Base-by-base conservation (phyloP, 495 filamentous ascomycete genomes). In the Hypoxylon fuscum region DNA sequence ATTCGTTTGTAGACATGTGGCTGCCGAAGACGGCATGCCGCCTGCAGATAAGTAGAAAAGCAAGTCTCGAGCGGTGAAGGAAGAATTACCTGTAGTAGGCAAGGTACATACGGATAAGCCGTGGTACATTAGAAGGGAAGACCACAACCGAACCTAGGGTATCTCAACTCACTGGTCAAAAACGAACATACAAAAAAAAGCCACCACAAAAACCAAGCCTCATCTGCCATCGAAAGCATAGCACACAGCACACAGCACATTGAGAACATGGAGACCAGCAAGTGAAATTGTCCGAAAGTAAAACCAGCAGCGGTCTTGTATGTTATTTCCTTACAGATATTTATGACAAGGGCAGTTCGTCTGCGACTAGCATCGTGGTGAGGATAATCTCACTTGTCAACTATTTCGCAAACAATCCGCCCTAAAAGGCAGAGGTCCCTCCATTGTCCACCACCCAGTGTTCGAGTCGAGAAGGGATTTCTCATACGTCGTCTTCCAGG, bases 401-500 rank as follows among this genome's bases (percentile, higher is more conserved):
- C 35, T 27, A 47, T 62, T 42, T 40, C 56, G 51, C 57, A 53
- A 45, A 57, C 46, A 47, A 1, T 32, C 40, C 57, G 43, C 43
- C 45, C 47, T 43, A 37, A 23, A 5, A 57, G 58, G 48, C 50
- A 27, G 9, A 52, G 32, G 5, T 12, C 21, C 43, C 29, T 5
- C 18, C 20, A n/a, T 15, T 29, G 12, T 41, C 31, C 40, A 58
- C 14, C 31, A 15, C 23, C n/a, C 15, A n/a, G n/a, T n/a, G n/a
- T n/a, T n/a, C n/a, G n/a, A n/a, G n/a, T n/a, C 5, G 15, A 7
- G 40, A 38, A 35, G 40, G 21, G 37, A 45, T 11, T 15, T 22
- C 40, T 62, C 49, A 95, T 81, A 96, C 79, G 69, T 96, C 92
- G 74, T 96, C 92, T 73, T 96, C 93, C 55, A 96, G 81, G 78